Percentiles rank a stretch among this genome's conserved stretches.
These are phyloP conservation scores for Perilla frutescens DNA, from an alignment of 257 asterid species.

Conservation along the genomic window DNA sequence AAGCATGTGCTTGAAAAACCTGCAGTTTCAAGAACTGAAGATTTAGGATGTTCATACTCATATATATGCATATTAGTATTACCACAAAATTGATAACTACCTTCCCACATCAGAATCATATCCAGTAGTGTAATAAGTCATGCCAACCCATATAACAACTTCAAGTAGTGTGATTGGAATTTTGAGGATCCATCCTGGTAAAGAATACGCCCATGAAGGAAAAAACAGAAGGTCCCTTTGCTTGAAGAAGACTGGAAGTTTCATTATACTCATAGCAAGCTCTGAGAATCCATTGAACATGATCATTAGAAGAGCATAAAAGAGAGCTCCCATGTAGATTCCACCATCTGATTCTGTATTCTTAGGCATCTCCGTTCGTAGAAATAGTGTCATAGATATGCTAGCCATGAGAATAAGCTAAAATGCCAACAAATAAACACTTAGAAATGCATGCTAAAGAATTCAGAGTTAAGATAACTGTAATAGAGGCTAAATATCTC, in stretches of 20 bases:
- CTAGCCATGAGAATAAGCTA: slow-evolving; percentile 66
- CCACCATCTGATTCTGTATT: slow-evolving; percentile 58
- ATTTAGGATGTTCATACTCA: not conserved
- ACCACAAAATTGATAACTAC: slow-evolving; percentile 34
- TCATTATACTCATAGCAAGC: slow-evolving; percentile 68
- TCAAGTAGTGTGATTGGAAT: slow-evolving; percentile 65
- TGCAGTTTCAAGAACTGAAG: slow-evolving; percentile 39
- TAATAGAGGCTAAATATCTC: not conserved
- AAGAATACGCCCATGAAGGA: slow-evolving; percentile 81
- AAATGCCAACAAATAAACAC: not conserved
- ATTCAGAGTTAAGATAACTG: not conserved
- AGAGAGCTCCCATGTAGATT: slow-evolving; percentile 74
- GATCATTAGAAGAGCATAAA: slow-evolving; percentile 53
- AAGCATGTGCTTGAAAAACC: slow-evolving; percentile 62
- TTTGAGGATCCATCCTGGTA: slow-evolving; percentile 75
- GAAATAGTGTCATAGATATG: slow-evolving; percentile 69
- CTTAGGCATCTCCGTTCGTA: slow-evolving; percentile 60
- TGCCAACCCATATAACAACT: slow-evolving; percentile 50
- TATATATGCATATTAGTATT: not conserved
- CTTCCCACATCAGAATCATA: slow-evolving; percentile 62
- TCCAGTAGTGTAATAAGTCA: slow-evolving; percentile 65
- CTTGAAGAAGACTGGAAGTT: slow-evolving; percentile 85
- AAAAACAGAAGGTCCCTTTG: slow-evolving; percentile 78
- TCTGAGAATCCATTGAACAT: slow-evolving; percentile 83
- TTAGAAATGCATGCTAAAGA: not conserved